Evolutionary conservation across 2,329 filamentous ascomycete genomes (phyloP), one percentile per base, ranked within the genome.

Genomic region (Aspergillus sp.): DNA sequence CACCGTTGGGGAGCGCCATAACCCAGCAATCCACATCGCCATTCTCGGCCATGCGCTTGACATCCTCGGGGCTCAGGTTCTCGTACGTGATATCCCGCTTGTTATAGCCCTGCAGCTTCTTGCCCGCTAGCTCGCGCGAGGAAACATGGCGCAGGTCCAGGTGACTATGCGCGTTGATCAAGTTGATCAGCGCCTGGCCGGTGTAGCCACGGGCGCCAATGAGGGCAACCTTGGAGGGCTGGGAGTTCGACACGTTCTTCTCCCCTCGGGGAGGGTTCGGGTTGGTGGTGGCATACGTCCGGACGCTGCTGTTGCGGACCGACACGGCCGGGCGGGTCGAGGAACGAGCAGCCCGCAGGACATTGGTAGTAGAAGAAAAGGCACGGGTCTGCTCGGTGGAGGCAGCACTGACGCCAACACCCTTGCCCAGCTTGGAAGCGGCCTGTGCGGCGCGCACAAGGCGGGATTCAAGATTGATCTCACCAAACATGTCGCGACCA

Each of bases 141-240:
- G 89, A 96, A 40, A 97, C 91, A 63, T 96, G 85, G 42, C 82
- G 80, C 44, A 97, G 81, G 56, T 96, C 90, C 77, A 97, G 85
- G 68, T 87, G 80, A 9, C 89, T 89, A 70, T 97, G 93, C 32
- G 80, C 72, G 70, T 95, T 93, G 43, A 98, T 76, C 19, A 98
- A 80, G 50, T 82, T 83, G 59, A 97, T 88, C 42, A 98, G 76
- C 46, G 88, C 88, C 68, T 95, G 88, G 36, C 93, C 91, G 45
- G 91, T 97, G 66, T 95, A 97, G 32, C 93, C 91, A 62, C 90
- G 86, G 47, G 89, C 90, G 52, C 90, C 90, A 54, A 96, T 94
- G 46, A 96, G 77, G 40, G 86, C 90, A 42, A 96, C 80, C 62
- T 84, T 86, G 8, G 89, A 82, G 7, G 87, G 85, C 51, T 81